Evolutionary conservation across 805 yeast genomes (phyloP), one percentile per base, ranked within the genome.

Genomic region (Torulaspora indica): DNA sequence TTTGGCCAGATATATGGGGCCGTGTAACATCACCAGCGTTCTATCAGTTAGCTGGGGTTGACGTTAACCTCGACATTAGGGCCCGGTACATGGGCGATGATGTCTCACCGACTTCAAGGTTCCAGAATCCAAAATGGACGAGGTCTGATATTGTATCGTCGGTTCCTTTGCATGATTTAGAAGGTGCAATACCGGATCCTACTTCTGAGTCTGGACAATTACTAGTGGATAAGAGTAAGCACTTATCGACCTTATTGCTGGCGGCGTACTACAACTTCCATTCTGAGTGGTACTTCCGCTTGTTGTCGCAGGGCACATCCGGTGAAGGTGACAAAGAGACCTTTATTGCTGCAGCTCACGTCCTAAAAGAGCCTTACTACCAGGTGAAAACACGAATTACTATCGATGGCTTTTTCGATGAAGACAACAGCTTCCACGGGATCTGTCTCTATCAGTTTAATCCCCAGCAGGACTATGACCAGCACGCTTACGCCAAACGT

Each of bases 251-350:
- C 0, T 58, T 83, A 35, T 58, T 82, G 22, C 62, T 84, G 38
- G 70, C 85, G 2, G 66, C 79, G 32, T 83, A 81, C 61, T 84
- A 84, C 60, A 83, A 84, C 53, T 63, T 79, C 1, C 68, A 70
- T 60, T 90, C 91, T 0, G 62, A 70, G 7, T 79, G 74, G 64
- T 84, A 78, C 60, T 84, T 83, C 54, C 82, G 81, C 8, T 62
- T 84, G 45, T 69, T 84, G 51, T 76, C 86, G 0, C 90, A 82
- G 57, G 87, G 87, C 3, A 71, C 78, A 20, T 80, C 87, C 1
- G 91, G 91, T 22, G 85, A 83, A 67, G 90, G 91, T 40, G 91
- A 84, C 57, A 84, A 84, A 58, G 91, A 84, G 56, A 82, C 91
- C 0, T 82, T 81, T 52, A 74, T 79, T 31, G 78, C 83, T 8